Evolutionary conservation across 441 rosid genomes (phyloP).

Genomic region (Euphorbia celastroides): DNA sequence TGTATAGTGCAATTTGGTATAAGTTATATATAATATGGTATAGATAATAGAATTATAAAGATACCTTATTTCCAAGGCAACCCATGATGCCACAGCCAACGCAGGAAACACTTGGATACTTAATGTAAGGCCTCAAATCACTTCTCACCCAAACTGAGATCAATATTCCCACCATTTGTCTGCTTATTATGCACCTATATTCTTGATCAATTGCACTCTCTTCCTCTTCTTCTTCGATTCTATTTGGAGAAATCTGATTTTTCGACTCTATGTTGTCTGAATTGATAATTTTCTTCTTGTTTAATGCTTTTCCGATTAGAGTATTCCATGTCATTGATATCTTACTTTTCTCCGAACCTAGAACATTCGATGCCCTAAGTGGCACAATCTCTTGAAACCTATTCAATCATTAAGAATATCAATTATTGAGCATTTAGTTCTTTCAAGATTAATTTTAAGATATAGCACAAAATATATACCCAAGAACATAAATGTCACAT

Average conservation of each 20-base stretch:
- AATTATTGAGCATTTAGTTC: not conserved
- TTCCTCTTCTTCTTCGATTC: conserved; percentile 3
- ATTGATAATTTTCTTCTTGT: conserved; percentile 31
- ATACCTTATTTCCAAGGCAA: conserved; percentile 85
- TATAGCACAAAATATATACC: conserved; percentile 29
- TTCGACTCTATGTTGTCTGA: not conserved
- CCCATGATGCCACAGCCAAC: conserved; percentile 88
- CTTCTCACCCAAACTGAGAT: conserved; percentile 68
- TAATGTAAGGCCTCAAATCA: conserved; percentile 41
- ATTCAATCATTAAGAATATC: not conserved
- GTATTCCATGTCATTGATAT: conserved; percentile 63
- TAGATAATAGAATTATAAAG: not conserved
- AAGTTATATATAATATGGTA: not conserved
- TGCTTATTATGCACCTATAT: conserved; percentile 43
- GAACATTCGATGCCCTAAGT: conserved; percentile 56
- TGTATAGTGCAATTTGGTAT: not conserved
- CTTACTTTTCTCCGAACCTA: conserved; percentile 54
- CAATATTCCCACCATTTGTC: conserved; percentile 85
- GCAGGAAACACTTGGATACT: conserved; percentile 57
- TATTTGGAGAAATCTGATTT: not conserved
- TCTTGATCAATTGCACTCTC: not conserved
- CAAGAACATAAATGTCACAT: conserved; percentile 70
- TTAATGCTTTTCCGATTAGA: conserved; percentile 48
- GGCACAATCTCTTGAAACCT: conserved; percentile 95
- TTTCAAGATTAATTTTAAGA: not conserved